Evolutionary conservation across 2,329 filamentous ascomycete genomes (phyloP), one percentile per base, ranked within the genome.

Genomic region (Diplodia sapinea): DNA sequence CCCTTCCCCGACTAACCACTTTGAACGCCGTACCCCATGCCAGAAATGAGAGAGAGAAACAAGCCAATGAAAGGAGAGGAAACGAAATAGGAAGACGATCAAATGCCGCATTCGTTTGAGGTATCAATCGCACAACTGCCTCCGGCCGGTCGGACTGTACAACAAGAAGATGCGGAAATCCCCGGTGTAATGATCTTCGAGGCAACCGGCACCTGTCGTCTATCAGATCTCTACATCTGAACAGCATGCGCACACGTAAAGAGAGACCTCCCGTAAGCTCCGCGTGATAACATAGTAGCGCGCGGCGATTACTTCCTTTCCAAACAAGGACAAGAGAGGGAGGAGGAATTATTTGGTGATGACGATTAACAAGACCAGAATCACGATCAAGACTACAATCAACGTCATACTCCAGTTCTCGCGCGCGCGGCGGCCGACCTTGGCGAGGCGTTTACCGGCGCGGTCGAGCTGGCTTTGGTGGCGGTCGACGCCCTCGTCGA

Each of bases 381-480:
- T 85, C 62, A 96, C 86, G 72, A 97, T 95, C 76, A 97, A 81
- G 15, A 86, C 81, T 20, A 90, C 86, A 71, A 97, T 88, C 68
- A 96, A 92, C 33, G 90, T 89, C 88, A 95, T 89, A 81, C 94
- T 93, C 87, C 91, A 92, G 79, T 94, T 95, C 75, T 96, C 93
- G 73, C 88, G 88, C 2, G 93, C 93, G 70, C 88, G 89, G 71
- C 88, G 82, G 12, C 90, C 87, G 69, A 98, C 88, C 71, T 85
- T 86, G 50, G 89, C 89, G 70, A 99, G 81, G 72, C 89, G 85
- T 71, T 86, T 87, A 73, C 88, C 86, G 38, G 94, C 95, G 11
- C 92, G 84, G 71, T 93, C 88, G 63, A 99, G 83, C 61, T 91
- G 88, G 31, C 83, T 84, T 77, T 90, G 87, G 80, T 98, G 94